Evolutionary conservation across 116 monocot species (phyloP).

Genomic region (Cymodocea nodosa): DNA sequence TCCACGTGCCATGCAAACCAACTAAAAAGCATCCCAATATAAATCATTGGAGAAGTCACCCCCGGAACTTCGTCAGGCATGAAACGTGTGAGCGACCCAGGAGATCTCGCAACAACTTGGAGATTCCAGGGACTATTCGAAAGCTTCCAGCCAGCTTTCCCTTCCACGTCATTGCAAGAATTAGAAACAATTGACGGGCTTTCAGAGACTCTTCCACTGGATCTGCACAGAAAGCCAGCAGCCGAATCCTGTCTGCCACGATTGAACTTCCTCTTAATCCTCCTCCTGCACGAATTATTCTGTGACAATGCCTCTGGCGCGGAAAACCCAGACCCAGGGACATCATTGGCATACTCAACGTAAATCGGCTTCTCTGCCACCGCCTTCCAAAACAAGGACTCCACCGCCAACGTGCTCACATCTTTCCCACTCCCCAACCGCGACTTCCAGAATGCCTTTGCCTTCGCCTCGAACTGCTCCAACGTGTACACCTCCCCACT

Average conservation of each 20-base stretch:
- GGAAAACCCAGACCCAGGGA: constrained; percentile 85
- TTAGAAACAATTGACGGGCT: background rate
- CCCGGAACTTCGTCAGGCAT: constrained; percentile 96
- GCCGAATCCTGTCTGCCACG: background rate
- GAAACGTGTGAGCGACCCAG: constrained; percentile 80
- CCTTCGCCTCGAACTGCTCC: constrained; percentile 88
- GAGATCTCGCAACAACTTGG: constrained; percentile 74
- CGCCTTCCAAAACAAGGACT: constrained; percentile 77
- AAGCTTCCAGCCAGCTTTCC: constrained; percentile 48
- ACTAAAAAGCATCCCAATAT: constrained; percentile 94
- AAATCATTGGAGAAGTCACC: constrained; percentile 94
- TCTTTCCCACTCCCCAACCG: constrained; percentile 36
- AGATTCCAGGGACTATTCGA: constrained; percentile 95
- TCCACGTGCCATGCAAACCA: constrained; percentile 99
- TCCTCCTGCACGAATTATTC: constrained; percentile 2
- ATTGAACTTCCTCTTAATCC: constrained; percentile 17
- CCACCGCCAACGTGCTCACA: constrained; percentile 40
- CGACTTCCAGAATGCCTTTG: constrained; percentile 41
- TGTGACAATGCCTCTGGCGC: constrained; percentile 15
- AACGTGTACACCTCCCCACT: constrained; percentile 76
- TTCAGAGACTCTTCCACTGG: constrained; percentile 4
- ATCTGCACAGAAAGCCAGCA: background rate
- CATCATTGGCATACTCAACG: constrained; percentile 91
- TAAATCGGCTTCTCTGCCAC: constrained; percentile 66
- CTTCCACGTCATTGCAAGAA: constrained; percentile 17